phyloP scores from a whole-genome alignment of 2,329 filamentous ascomycete genomes.

The Penicillium thymicola region DNA sequence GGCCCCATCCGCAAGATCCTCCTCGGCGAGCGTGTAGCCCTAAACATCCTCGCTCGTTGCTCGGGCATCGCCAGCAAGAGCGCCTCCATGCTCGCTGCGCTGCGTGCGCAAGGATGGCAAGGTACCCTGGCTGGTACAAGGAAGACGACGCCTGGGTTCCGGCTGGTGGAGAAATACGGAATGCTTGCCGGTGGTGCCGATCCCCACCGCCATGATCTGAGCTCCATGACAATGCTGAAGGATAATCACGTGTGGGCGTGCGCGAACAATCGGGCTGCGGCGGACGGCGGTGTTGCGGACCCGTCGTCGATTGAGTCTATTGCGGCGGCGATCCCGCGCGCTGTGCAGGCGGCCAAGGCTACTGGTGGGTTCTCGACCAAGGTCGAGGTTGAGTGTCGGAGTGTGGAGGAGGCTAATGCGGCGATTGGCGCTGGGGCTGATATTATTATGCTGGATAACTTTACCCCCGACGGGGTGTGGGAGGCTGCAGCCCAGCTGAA shows the following conservation, averaged over 20 bases:
- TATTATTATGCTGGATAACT: constrained; percentile 97
- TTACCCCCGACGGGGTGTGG: constrained; percentile 73
- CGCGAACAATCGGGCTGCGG: constrained; percentile 45
- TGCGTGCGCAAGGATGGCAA: constrained; percentile 65
- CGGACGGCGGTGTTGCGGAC: constrained; percentile 17
- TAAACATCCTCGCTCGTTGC: constrained; percentile 87
- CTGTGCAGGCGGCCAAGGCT: constrained; percentile 77
- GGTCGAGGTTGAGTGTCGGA: constrained; percentile 93
- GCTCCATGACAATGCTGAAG: constrained; percentile 97
- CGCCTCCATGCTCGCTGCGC: constrained; percentile 47
- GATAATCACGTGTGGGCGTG: constrained; percentile 97
- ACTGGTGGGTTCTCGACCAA: constrained; percentile 89
- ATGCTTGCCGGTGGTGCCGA: constrained; percentile 94
- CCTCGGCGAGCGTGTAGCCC: constrained; percentile 86
- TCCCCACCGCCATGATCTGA: constrained; percentile 84
- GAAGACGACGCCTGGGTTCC: constrained; percentile 95
- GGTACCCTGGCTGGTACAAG: constrained; percentile 89
- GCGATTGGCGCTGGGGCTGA: constrained; percentile 89
- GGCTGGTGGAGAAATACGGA: constrained; percentile 95
- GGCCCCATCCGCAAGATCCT: constrained; percentile 81
- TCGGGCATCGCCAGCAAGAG: constrained; percentile 78
- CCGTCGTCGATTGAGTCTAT: constrained; percentile 25
- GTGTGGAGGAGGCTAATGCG: constrained; percentile 81
- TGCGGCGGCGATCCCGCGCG: constrained; percentile 70
- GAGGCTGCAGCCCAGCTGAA: constrained; percentile 72